Percentiles rank a stretch among this genome's conserved stretches.
phyloP scores from a whole-genome alignment of 805 yeast species.

The Schwanniomyces occidentalis region DNA sequence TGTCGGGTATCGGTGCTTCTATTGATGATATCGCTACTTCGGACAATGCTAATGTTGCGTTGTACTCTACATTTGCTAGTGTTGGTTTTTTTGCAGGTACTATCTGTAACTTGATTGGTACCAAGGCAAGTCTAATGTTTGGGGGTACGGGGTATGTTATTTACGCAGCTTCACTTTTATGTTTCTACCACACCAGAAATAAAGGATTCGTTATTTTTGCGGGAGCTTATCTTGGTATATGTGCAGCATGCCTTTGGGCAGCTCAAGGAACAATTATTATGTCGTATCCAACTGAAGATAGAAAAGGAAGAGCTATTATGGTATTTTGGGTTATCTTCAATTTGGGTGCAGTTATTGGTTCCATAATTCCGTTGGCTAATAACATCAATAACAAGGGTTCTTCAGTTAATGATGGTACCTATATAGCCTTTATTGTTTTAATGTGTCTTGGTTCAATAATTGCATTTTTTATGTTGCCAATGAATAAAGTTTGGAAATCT shows the following conservation, averaged over 20 bases:
- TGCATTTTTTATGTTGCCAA: slow-evolving; percentile 49
- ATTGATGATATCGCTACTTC: slow-evolving; percentile 41
- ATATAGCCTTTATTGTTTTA: slow-evolving; percentile 53
- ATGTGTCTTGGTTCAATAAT: slow-evolving; percentile 48
- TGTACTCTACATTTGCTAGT: slow-evolving; percentile 56
- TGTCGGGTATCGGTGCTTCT: slow-evolving; percentile 51
- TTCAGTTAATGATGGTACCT: slow-evolving; percentile 49
- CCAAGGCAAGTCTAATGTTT: slow-evolving; percentile 42
- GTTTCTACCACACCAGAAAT: slow-evolving; percentile 47
- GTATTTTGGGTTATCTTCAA: slow-evolving; percentile 62
- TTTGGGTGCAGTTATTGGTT: slow-evolving; percentile 62
- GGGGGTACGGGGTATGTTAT: slow-evolving; percentile 59
- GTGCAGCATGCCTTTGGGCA: slow-evolving; percentile 59
- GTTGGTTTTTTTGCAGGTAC: slow-evolving; percentile 60
- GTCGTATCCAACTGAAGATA: slow-evolving; percentile 55
- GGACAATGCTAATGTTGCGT: slow-evolving; percentile 52
- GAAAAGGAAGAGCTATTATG: slow-evolving; percentile 55
- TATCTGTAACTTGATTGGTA: slow-evolving; percentile 51
- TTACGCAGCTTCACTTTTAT: slow-evolving; percentile 52
- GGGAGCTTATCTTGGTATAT: slow-evolving; percentile 57
- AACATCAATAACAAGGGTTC: slow-evolving; percentile 41
- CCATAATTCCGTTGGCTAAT: slow-evolving; percentile 56
- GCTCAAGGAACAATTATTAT: slow-evolving; percentile 59
- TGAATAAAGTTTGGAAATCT: slow-evolving; percentile 46
- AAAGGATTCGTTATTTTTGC: slow-evolving; percentile 54